phyloP scores from a whole-genome alignment of 352 stramenopile genomes.

The Pythium periplocum region DNA sequence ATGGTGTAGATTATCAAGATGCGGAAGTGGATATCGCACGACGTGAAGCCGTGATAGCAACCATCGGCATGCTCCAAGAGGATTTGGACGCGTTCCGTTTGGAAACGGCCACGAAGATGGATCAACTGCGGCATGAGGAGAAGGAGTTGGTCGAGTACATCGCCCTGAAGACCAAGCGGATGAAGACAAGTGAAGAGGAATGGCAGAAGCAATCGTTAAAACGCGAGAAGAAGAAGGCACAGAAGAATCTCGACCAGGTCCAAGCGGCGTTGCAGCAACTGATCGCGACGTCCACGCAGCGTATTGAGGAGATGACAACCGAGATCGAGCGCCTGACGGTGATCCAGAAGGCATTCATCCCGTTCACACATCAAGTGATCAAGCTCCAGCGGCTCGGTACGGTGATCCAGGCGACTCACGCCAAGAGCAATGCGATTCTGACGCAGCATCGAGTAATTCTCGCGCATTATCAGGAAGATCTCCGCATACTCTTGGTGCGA shows the following conservation, averaged over 20 bases:
- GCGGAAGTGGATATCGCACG: constrained; percentile 58
- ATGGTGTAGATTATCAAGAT: constrained; percentile 58
- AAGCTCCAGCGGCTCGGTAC: constrained; percentile 32
- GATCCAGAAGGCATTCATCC: constrained; percentile 71
- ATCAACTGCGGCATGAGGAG: constrained; percentile 51
- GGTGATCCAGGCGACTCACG: constrained; percentile 35
- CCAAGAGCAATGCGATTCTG: constrained; percentile 34
- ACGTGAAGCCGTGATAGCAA: constrained; percentile 47
- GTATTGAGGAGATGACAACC: constrained; percentile 55
- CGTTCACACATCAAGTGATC: constrained; percentile 74
- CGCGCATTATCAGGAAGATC: constrained; percentile 48
- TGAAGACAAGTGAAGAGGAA: constrained; percentile 72
- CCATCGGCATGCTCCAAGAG: constrained; percentile 37
- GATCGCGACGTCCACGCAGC: constrained; percentile 36
- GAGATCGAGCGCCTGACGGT: constrained; percentile 55
- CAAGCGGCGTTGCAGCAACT: constrained; percentile 42
- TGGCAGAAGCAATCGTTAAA: constrained; percentile 82
- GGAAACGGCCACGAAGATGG: constrained; percentile 62
- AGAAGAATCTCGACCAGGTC: constrained; percentile 49
- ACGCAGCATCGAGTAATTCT: constrained; percentile 37
- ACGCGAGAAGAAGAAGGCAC: constrained; percentile 76
- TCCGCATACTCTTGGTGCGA: constrained; percentile 44
- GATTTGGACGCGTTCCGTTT: constrained; percentile 55
- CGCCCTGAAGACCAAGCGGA: constrained; percentile 64
- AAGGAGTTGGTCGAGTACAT: constrained; percentile 72